These are phyloP conservation scores for Colletotrichum sidae DNA, from an alignment of 2,329 filamentous ascomycete species.

Conservation along the genomic window DNA sequence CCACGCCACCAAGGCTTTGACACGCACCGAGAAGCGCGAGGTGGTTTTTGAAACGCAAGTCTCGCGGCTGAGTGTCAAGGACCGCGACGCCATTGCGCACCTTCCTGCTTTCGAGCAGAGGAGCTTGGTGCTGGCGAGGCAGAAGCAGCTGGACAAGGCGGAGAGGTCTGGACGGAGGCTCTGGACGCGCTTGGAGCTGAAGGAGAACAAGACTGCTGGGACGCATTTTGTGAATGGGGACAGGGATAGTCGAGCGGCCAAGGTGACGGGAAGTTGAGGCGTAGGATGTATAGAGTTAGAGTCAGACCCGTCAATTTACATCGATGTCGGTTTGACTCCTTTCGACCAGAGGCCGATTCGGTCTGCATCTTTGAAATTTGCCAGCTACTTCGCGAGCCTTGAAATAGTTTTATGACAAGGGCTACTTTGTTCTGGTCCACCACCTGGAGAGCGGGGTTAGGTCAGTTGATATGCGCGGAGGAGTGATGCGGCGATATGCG, in stretches of 20 bases:
- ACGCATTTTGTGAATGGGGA: conserved; percentile 37
- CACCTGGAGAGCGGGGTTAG: too few species aligned
- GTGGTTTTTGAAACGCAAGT: conserved; percentile 40
- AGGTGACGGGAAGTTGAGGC: too few species aligned
- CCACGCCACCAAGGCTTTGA: conserved; percentile 3
- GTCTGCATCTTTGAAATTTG: too few species aligned
- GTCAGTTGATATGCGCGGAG: too few species aligned
- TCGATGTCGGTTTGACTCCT: rapidly evolving
- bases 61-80: conserved; percentile 42
- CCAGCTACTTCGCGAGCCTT: too few species aligned
- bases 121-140: conserved; percentile 42
- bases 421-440: too few species aligned
- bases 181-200: conserved; percentile 39
- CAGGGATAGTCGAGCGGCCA: too few species aligned
- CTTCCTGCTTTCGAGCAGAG: conserved; percentile 46
- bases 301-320: too few species aligned
- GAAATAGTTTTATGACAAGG: too few species aligned
- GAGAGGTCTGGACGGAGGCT: conserved; percentile 37
- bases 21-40: conserved; percentile 35
- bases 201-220: conserved; percentile 41
- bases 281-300: too few species aligned
- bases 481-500: too few species aligned
- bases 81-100: conserved; percentile 44
- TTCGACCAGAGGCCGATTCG: too few species aligned
- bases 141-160: conserved; percentile 45